phyloP scores from a whole-genome alignment of 179 eudicot genomes.

The Dionaea muscipula region DNA sequence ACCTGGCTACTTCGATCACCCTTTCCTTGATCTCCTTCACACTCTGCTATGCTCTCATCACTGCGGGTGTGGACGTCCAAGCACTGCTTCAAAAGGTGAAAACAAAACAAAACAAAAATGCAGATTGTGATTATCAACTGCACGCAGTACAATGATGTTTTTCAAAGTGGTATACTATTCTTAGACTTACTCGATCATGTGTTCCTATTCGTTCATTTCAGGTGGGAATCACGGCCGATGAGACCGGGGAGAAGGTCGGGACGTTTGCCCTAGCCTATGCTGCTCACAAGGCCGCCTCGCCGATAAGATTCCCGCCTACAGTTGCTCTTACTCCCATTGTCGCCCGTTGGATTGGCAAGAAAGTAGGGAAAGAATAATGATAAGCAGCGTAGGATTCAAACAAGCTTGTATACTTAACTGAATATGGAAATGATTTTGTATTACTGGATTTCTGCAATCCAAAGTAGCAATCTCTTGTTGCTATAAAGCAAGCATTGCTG shows the following conservation, averaged over 20 bases:
- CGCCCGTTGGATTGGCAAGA: constrained; percentile 84
- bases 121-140: too few species aligned
- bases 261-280: constrained; percentile 95
- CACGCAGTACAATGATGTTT: too few species aligned
- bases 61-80: constrained; percentile 71
- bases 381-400: background rate
- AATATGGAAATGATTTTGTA: background rate
- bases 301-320: constrained; percentile 88
- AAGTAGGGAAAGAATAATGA: constrained; percentile 32
- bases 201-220: constrained; percentile 12
- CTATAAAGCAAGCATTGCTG: too few species aligned
- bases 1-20: constrained; percentile 76
- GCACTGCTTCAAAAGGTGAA: constrained; percentile 62
- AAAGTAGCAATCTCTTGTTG: too few species aligned
- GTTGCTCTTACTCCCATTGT: constrained; percentile 93
- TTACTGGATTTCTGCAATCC: background rate
- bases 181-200: background rate
- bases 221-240: constrained; percentile 68
- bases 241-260: constrained; percentile 83
- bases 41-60: constrained; percentile 64
- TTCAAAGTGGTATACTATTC: background rate
- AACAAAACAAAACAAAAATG: too few species aligned
- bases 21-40: constrained; percentile 78
- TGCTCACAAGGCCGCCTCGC: constrained; percentile 95
- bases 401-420: background rate